A percentile compares a stretch with the other conserved stretches of the same genome.
These are phyloP conservation scores for Colletotrichum sublineola DNA, from an alignment of 2,329 filamentous ascomycete species.

Conservation along the genomic window DNA sequence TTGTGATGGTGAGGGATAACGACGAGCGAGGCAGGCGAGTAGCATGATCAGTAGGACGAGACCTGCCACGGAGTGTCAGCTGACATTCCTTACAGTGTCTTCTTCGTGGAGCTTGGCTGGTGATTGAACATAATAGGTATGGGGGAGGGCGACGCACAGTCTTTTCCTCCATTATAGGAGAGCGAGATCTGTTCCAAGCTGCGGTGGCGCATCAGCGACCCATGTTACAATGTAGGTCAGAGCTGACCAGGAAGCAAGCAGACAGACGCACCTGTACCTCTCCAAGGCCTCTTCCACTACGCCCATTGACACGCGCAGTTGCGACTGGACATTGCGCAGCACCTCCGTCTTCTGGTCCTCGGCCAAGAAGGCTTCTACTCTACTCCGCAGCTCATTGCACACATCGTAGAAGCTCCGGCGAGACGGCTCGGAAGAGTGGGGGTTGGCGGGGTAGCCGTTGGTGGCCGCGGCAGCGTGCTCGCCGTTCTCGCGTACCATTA, in stretches of 20 bases:
- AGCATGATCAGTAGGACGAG: conserved; percentile 92
- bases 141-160: conserved; percentile 68
- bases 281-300: conserved; percentile 82
- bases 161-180: conserved; percentile 98
- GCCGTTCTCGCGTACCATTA: conserved; percentile 29
- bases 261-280: conserved; percentile 76
- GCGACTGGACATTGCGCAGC: conserved; percentile 76
- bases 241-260: conserved; percentile 17
- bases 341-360: conserved; percentile 68
- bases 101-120: neutral
- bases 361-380: conserved; percentile 75
- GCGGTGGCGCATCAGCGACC: conserved; percentile 34
- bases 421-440: conserved; percentile 38
- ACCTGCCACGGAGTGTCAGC: conserved; percentile 39
- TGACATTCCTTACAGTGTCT: neutral
- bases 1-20: conserved; percentile 48
- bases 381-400: conserved; percentile 67
- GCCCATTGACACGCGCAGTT: conserved; percentile 78
- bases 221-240: neutral
- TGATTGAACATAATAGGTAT: no score
- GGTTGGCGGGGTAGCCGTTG: conserved; percentile 40
- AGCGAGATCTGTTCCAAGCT: conserved; percentile 85
- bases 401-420: conserved; percentile 52
- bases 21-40: conserved; percentile 71
- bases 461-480: conserved; percentile 24